These are phyloP conservation scores for Wickerhamomyces chaumierensis DNA, from an alignment of 805 yeast genomes.

Conservation along the genomic window DNA sequence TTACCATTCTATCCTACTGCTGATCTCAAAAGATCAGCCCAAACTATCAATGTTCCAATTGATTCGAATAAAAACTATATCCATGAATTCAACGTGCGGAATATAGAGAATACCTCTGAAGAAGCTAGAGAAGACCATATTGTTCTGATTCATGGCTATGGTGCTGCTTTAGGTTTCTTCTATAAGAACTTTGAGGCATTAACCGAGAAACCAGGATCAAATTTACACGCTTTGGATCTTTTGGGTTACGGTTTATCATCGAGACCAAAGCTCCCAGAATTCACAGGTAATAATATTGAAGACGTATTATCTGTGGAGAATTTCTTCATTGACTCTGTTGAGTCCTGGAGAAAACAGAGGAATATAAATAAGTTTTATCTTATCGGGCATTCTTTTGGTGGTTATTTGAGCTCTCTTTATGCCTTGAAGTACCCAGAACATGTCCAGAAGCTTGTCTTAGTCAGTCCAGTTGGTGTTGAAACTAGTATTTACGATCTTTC, in stretches of 20 bases:
- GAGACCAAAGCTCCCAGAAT: constrained; percentile 29
- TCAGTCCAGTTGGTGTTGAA: constrained; percentile 70
- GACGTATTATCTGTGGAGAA: constrained; percentile 22
- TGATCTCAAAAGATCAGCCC: constrained; percentile 34
- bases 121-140: constrained; percentile 32
- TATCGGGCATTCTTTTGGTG: constrained; percentile 66
- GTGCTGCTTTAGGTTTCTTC: constrained; percentile 74
- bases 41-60: constrained; percentile 43
- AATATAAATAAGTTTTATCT: constrained; percentile 41
- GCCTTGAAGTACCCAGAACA: constrained; percentile 42
- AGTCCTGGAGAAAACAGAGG: constrained; percentile 41
- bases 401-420: constrained; percentile 51
- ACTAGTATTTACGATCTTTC: constrained; percentile 29
- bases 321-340: constrained; percentile 36
- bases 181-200: constrained; percentile 49
- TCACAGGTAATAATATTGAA: constrained; percentile 10
- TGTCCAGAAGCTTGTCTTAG: constrained; percentile 39
- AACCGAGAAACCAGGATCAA: constrained; percentile 37
- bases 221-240: constrained; percentile 49
- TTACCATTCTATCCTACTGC: constrained; percentile 50
- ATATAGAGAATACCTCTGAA: constrained; percentile 21
- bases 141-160: constrained; percentile 76
- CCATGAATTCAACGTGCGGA: constrained; percentile 62
- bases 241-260: constrained; percentile 55
- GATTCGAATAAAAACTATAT: constrained; percentile 35